Evolutionary conservation across 108 stramenopile species (phyloP).

Genomic region (Skeletonema potamos): DNA sequence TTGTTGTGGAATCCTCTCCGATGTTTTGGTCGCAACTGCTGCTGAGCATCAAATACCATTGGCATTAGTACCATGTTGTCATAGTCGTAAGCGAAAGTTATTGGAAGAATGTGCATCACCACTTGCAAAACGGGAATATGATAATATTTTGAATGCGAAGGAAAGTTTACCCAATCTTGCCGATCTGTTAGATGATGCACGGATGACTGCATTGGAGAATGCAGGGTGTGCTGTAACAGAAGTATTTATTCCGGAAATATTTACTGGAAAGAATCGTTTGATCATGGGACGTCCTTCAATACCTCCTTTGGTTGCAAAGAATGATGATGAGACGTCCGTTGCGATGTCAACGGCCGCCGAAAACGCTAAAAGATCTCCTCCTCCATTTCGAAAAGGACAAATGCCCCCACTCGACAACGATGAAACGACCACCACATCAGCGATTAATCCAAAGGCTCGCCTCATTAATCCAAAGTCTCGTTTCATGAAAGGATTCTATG

Average conservation of each 20-base stretch:
- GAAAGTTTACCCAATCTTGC: slow-evolving; percentile 40
- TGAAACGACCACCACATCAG: background rate
- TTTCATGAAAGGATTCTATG: slow-evolving; percentile 39
- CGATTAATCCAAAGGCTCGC: slow-evolving; percentile 21
- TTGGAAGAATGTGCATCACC: slow-evolving; percentile 25
- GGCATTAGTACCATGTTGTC: slow-evolving; percentile 68
- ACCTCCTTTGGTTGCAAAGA: background rate
- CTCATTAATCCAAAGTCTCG: slow-evolving; percentile 27
- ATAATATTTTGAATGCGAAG: slow-evolving; percentile 23
- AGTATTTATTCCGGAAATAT: slow-evolving; percentile 42
- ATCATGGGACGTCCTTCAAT: slow-evolving; percentile 43
- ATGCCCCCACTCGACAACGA: slow-evolving; percentile 22
- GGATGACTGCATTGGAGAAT: slow-evolving; percentile 46
- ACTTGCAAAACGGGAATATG: slow-evolving; percentile 36
- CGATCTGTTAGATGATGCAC: slow-evolving; percentile 47
- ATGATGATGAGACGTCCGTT: too few species aligned
- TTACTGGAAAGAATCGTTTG: slow-evolving; percentile 64
- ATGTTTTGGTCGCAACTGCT: slow-evolving; percentile 52
- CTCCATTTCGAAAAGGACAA: background rate
- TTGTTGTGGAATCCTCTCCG: slow-evolving; percentile 59
- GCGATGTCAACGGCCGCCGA: background rate
- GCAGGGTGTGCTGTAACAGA: slow-evolving; percentile 48
- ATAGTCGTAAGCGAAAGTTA: slow-evolving; percentile 33
- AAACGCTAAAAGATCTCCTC: background rate
- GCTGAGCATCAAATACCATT: slow-evolving; percentile 43